Percentiles rank a stretch among this genome's conserved stretches.
These are phyloP conservation scores for Irpex rosettiformis DNA, from an alignment of 1,284 basidiomycete genomes.

Conservation along the genomic window DNA sequence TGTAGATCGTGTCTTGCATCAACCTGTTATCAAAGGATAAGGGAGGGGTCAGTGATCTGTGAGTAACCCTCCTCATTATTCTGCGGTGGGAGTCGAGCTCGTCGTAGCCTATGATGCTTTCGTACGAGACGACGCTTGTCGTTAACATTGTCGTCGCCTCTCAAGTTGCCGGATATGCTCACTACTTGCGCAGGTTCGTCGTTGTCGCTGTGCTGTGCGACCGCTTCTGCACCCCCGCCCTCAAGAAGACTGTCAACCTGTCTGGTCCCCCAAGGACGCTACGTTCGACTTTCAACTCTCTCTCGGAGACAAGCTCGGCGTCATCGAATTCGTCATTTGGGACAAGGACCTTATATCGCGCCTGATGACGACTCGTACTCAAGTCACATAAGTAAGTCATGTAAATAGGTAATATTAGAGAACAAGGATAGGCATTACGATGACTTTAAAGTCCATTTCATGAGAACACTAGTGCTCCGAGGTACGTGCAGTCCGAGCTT, in stretches of 20 bases:
- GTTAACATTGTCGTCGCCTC: neutral
- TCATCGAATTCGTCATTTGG: conserved; percentile 88
- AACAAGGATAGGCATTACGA: too few species aligned
- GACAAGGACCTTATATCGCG: conserved; percentile 89
- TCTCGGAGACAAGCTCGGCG: conserved; percentile 69
- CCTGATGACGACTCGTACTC: too few species aligned
- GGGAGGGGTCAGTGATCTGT: conserved; percentile 74
- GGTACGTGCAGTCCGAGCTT: neutral
- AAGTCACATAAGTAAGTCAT: too few species aligned
- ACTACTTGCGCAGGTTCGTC: conserved; percentile 54
- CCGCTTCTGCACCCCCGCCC: conserved; percentile 76
- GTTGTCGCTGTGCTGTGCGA: conserved; percentile 63
- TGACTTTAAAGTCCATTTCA: too few species aligned
- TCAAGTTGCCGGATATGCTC: neutral
- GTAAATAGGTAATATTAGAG: too few species aligned
- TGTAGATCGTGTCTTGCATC: conserved; percentile 64
- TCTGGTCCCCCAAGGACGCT: conserved; percentile 67
- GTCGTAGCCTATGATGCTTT: neutral
- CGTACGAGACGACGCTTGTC: neutral
- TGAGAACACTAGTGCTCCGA: too few species aligned
- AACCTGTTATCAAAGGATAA: conserved; percentile 61
- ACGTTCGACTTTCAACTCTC: conserved; percentile 87
- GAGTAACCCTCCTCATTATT: conserved; percentile 27
- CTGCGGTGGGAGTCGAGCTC: neutral
- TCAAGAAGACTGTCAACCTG: conserved; percentile 79